Evolutionary conservation across 805 yeast species (phyloP), one percentile per base, ranked within the genome.

Genomic region (Pichia thaimueangensis): DNA sequence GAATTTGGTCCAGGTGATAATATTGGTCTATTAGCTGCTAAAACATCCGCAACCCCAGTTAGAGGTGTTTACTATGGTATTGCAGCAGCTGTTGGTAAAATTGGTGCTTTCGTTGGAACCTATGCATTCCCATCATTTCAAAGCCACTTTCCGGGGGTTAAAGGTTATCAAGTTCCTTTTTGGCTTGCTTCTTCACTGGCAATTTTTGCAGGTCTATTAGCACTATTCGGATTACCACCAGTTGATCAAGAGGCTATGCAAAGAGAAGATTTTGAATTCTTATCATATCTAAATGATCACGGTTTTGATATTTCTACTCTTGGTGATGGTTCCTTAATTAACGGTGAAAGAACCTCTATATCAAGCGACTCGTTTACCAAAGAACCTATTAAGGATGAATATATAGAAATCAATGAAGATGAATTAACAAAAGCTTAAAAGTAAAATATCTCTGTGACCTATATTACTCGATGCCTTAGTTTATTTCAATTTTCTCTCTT

Each of bases 1-100:
- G 97, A 91, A 64, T 84, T 89, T 63, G 95, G 96, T 24, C 89
- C 95, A 12, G 97, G 97, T 67, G 86, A 88, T 64, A 86, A 85
- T 64, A 82, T 85, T 61, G 97, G 97, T 52, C 66, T 85, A 43
- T 70, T 89, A 48, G 94, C 95, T 17, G 75, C 95, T 32, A 88
- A 88, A 65, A 82, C 95, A 6, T 74, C 81, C 36, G 83, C 96
- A 35, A 81, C 96, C 9, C 80, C 95, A 19, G 74, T 88, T 43
- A 80, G 97, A 68, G 97, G 96, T 45, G 84, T 84, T 55, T 86
- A 83, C 65, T 89, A 89, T 59, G 93, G 93, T 55, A 71, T 87
- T 53, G 91, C 94, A 34, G 96, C 97, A 43, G 96, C 96, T 21
- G 54, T 80, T 41, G 97, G 96, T 57, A 89, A 89, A 63, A 69